These are phyloP conservation scores for Penicillium flavigenum DNA, from an alignment of 495 filamentous ascomycete genomes.

Conservation along the genomic window DNA sequence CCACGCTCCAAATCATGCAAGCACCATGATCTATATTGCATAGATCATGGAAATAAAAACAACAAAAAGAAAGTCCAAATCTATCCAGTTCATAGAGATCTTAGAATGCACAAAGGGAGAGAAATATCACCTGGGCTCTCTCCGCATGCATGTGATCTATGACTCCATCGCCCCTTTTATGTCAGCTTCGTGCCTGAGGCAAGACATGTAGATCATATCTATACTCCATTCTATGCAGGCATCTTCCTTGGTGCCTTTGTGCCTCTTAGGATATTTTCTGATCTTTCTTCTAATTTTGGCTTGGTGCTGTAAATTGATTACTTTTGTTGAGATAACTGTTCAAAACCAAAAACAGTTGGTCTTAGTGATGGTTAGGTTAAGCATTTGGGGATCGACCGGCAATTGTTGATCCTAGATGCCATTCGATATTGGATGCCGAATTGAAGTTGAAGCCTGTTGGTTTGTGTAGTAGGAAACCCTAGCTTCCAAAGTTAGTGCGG, in stretches of 20 bases:
- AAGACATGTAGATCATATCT: not conserved
- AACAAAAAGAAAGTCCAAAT: not conserved
- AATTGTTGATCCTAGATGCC: not conserved
- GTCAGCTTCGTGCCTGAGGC: conserved; percentile 4
- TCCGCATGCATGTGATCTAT: conserved; percentile 8
- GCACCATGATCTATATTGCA: conserved; percentile 7
- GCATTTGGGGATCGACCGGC: not conserved
- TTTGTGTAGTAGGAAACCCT: not conserved
- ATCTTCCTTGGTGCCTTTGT: not conserved
- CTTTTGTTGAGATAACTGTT: not conserved
- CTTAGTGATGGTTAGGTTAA: not conserved
- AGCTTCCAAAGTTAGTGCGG: not conserved
- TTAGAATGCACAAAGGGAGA: conserved; percentile 5
- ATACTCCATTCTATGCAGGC: not conserved
- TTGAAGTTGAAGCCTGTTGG: not conserved
- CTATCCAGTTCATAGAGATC: not conserved
- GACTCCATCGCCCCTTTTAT: conserved; percentile 5
- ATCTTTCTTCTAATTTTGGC: not conserved
- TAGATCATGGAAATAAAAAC: not conserved
- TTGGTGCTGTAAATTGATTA: not conserved
- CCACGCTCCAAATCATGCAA: conserved; percentile 9
- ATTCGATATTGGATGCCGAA: not conserved
- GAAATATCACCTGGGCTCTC: conserved; percentile 8
- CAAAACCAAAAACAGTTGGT: not conserved
- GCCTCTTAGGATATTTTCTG: not conserved